Evolutionary conservation across 257 asterid genomes (phyloP).

Genomic region (Cordia subcordata): DNA sequence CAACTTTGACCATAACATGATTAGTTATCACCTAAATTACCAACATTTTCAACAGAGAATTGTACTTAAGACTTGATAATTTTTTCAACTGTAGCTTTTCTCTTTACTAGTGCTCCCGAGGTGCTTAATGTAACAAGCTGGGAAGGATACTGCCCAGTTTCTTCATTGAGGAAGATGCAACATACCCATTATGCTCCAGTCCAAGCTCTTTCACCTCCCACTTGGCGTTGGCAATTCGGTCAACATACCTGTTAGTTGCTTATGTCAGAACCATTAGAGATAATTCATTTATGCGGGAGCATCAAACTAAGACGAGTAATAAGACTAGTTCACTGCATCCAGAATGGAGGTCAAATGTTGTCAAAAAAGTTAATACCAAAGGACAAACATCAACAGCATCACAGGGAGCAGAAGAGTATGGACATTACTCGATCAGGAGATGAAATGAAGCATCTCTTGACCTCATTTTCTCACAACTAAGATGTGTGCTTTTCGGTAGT

Average conservation of each 20-base stretch:
- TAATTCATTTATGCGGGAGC: conserved; percentile 11
- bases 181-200: conserved; percentile 95
- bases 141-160: not conserved
- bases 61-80: too few species aligned
- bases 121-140: conserved; percentile 9
- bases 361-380: too few species aligned
- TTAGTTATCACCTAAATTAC: too few species aligned
- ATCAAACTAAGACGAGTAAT: not conserved
- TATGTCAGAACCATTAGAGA: not conserved
- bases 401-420: not conserved
- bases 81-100: too few species aligned
- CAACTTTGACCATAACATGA: too few species aligned
- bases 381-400: not conserved
- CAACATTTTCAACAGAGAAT: too few species aligned
- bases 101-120: not conserved
- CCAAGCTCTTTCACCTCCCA: conserved; percentile 99
- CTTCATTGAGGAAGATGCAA: conserved; percentile 1
- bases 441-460: not conserved
- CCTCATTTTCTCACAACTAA: not conserved
- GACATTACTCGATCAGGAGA: conserved; percentile 3
- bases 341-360: too few species aligned
- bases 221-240: conserved; percentile 81
- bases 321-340: too few species aligned
- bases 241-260: conserved; percentile 65
- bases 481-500: not conserved